phyloP scores from a whole-genome alignment of 2,329 filamentous ascomycete genomes.

The Aspergillus melleus region DNA sequence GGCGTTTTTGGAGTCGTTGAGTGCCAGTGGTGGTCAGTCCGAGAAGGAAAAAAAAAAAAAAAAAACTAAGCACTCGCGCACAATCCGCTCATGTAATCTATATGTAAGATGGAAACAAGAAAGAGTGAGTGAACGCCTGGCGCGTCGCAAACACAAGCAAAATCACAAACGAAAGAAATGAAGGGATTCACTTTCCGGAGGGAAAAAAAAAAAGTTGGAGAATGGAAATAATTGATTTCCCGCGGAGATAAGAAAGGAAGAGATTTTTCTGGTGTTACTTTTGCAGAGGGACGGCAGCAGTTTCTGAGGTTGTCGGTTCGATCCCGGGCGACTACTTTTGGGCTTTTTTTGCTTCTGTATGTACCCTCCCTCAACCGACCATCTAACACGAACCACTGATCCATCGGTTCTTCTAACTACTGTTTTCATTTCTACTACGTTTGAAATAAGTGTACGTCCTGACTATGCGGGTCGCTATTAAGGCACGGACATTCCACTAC shows the following conservation, averaged over 20 bases:
- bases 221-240: neutral
- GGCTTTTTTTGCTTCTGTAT: slow-evolving; percentile 13
- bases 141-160: neutral
- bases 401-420: too few relatives aligned
- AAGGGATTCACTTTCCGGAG: too few relatives aligned
- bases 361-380: neutral
- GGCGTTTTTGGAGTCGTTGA: neutral
- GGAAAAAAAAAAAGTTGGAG: neutral
- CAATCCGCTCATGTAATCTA: neutral
- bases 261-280: neutral
- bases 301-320: slow-evolving; percentile 21
- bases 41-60: neutral
- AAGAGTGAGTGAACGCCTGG: too few relatives aligned
- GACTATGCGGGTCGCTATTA: too few relatives aligned
- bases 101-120: neutral
- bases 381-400: too few relatives aligned
- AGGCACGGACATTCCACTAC: too few relatives aligned
- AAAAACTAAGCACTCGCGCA: neutral
- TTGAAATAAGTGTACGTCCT: too few relatives aligned
- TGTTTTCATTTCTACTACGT: too few relatives aligned
- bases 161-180: too few relatives aligned
- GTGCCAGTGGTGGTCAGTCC: too few relatives aligned
- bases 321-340: slow-evolving; percentile 24
- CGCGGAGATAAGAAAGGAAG: neutral
- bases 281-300: too few relatives aligned